Base-by-base conservation (phyloP, 345 rosid species). In the Passiflora organensis region DNA sequence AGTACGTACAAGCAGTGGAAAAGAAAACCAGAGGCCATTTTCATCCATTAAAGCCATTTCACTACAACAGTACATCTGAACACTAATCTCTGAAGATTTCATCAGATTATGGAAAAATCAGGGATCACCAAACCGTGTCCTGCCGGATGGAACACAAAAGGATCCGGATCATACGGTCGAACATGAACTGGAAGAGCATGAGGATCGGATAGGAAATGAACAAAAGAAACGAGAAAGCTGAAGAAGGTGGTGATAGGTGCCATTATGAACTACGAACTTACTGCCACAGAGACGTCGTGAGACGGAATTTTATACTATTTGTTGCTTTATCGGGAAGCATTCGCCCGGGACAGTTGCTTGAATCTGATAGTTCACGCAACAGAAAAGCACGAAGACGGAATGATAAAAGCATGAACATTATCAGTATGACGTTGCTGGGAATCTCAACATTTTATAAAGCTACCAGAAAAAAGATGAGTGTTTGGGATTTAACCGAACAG, bases 211-310 rank as follows among this genome's bases (percentile, higher is more conserved):
- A 63, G 34, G 16, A 46, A 18, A 32, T 43, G n/a, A 51, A 47
- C 55, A 15, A 52, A 51, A 16, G 69, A 69, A 43, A 58, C 10
- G 17, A 69, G 41, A 58, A 58, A 54, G 74, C 52, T 13, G 43
- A 63, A 23, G 47, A 69, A 46, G 60, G 59, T 58, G 55, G 69
- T 58, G 43, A 69, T 58, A 12, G 74, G 74, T 18, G 39, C 60
- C 74, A 69, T 65, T 1, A 14, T 34, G 8, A 8, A 28, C 34
- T 22, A 17, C 53, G 13, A 20, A 32, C 42, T 48, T 23, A 6
- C 32, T 13, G 1, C 34, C 51, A 14, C 51, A 22, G 17, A 23
- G 49, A 46, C 1, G 50, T 21, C 12, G 25, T n/a, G 20, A 6
- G 17, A n/a, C 2, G 51, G 41, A 11, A 5, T 19, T 32, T 13